A percentile compares a stretch with the other conserved stretches of the same genome.
phyloP scores from a whole-genome alignment of 2,329 filamentous ascomycete genomes.

The Beauveria caledonica region DNA sequence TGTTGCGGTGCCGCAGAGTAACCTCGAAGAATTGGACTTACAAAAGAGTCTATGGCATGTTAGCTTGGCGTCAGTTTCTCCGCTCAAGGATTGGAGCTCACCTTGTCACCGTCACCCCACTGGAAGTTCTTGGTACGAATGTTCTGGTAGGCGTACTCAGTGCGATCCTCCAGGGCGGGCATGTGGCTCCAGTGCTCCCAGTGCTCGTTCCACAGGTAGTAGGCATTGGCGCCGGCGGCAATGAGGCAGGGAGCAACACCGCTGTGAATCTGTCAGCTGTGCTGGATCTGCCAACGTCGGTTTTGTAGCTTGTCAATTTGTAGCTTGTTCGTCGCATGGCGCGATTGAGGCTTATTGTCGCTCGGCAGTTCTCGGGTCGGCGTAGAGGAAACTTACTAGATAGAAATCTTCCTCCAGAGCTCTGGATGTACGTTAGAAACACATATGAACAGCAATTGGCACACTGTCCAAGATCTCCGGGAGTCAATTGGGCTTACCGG shows the following conservation, averaged over 20 bases:
- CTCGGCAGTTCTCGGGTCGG: not conserved
- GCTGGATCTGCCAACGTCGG: not conserved
- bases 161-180: constrained; percentile 79
- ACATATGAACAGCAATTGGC: constrained; percentile 15
- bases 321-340: constrained; percentile 19
- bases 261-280: constrained; percentile 39
- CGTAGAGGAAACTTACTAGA: constrained; percentile 64
- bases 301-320: not conserved
- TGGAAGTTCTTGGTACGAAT: constrained; percentile 92
- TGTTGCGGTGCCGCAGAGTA: not conserved
- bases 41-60: constrained; percentile 51
- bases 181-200: constrained; percentile 92
- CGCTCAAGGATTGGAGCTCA: constrained; percentile 26
- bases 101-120: constrained; percentile 96
- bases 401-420: constrained; percentile 89
- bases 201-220: constrained; percentile 86
- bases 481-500: constrained; percentile 51
- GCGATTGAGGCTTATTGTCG: constrained; percentile 4
- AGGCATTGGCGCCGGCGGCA: constrained; percentile 72
- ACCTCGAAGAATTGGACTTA: constrained; percentile 34
- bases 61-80: constrained; percentile 15
- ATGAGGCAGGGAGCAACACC: constrained; percentile 65
- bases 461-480: not conserved
- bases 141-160: constrained; percentile 96
- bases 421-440: constrained; percentile 46